These are phyloP conservation scores for Lolium multiflorum DNA, from an alignment of 176 grass and related monocot species.

Conservation along the genomic window DNA sequence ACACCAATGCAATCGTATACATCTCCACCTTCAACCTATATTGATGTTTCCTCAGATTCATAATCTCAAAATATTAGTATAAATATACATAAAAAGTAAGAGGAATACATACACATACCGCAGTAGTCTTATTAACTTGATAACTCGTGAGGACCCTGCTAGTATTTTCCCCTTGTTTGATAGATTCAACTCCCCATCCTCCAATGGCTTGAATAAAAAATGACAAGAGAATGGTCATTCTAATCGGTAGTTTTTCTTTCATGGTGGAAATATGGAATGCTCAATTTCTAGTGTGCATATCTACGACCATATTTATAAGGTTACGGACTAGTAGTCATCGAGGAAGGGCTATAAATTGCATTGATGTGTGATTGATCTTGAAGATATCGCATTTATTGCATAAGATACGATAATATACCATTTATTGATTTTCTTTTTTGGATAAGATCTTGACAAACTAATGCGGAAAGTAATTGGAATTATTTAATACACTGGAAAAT, in stretches of 20 bases:
- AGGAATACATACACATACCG: neutral
- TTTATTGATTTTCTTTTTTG: too few relatives aligned
- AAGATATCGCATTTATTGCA: neutral
- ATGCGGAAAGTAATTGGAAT: too few relatives aligned
- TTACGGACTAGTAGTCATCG: neutral
- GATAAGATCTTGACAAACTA: too few relatives aligned
- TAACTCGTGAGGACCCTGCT: too few relatives aligned
- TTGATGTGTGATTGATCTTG: neutral
- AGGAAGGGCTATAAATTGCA: neutral
- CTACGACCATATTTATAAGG: neutral
- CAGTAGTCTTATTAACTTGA: conserved; percentile 3
- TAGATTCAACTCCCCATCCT: neutral
- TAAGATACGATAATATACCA: neutral
- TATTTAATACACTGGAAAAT: too few relatives aligned
- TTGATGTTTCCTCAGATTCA: neutral
- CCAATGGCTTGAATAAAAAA: neutral
- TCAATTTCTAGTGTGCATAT: neutral
- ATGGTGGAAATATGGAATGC: neutral
- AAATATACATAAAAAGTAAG: neutral
- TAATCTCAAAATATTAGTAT: neutral
- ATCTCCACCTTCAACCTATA: conserved; percentile 9
- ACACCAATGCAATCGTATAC: neutral
- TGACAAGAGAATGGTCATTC: neutral
- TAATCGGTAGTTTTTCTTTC: neutral
- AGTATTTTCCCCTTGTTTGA: neutral